Base-by-base conservation (phyloP, 768 basidiomycete genomes). In the Suillus subalutaceus region DNA sequence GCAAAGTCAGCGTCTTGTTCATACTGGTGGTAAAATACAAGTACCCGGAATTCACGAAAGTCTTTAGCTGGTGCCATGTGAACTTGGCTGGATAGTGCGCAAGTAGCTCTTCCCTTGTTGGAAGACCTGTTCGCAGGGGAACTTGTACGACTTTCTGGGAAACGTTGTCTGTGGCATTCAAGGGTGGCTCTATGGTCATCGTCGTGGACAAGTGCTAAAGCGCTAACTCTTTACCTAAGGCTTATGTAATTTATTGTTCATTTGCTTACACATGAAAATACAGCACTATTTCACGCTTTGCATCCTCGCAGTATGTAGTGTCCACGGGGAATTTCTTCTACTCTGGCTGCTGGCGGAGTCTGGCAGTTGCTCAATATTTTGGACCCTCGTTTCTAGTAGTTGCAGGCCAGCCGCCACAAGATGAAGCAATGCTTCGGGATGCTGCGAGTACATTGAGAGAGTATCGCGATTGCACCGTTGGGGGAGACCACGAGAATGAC, bases 1-100 rank as follows among this genome's bases (percentile, higher is more conserved):
- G 37, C 37, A 35, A 6, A 35, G 37, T 37, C 37, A 37, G 37
- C 9, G 9, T 37, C 37, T 37, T 23, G 6, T 57, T 38, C 56
- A 20, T 15, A 38, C n/a, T 35, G 56, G 63, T 23, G 23, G 43
- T 30, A 9, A 26, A 60, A 72, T 81, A 52, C 74, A 30, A 52
- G 26, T 30, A 91, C 91, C 92, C 92, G 65, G 92, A 91, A 72
- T 89, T 91, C 59, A 94, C 82, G 68, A 94, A 93, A 5, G 86
- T 84, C 78, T 88, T 93, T 35, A 94, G 78, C 73, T 94, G 87
- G 10, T 75, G 68, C 90, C 91, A 94, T 0, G 91, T 90, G 69
- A 92, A 92, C 68, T 85, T 87, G 6, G 89, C 82, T 16, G 92
- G 92, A 72, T 94, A 94, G 72, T 91, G 78, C 1, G 77, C 82